Percentiles rank a stretch among this genome's conserved stretches.
Conservation (phyloP, 2,329 filamentous ascomycete species). For the Colletotrichum falcatum region DNA sequence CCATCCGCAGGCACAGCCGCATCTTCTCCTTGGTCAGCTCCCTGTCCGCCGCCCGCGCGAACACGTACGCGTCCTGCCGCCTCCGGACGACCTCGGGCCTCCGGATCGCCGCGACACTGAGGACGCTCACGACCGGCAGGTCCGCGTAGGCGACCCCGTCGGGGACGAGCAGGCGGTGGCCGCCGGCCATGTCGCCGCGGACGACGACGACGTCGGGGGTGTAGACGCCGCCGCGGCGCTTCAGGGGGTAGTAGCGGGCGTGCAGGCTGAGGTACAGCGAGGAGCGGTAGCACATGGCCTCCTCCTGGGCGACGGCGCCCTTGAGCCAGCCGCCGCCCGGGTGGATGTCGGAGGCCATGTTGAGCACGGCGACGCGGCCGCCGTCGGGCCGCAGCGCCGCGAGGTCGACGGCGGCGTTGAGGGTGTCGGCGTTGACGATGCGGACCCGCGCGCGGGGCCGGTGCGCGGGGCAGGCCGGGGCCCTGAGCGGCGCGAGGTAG, state of each 20-base stretch:
- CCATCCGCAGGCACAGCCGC: constrained; percentile 69
- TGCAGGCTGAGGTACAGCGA: constrained; percentile 63
- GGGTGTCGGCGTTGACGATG: constrained; percentile 68
- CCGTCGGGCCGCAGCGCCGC: constrained; percentile 43
- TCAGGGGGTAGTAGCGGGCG: constrained; percentile 64
- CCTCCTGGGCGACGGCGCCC: constrained; percentile 75
- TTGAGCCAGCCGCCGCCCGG: constrained; percentile 74
- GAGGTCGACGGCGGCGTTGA: constrained; percentile 65
- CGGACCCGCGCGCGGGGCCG: constrained; percentile 52
- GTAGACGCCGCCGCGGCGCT: constrained; percentile 64
- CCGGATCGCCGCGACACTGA: constrained; percentile 70
- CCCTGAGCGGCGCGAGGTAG: constrained; percentile 54
- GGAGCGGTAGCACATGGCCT: constrained; percentile 74
- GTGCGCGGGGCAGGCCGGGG: constrained; percentile 57
- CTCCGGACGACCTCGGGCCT: constrained; percentile 50
- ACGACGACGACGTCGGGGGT: constrained; percentile 71
- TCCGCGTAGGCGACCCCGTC: constrained; percentile 46
- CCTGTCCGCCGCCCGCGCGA: constrained; percentile 57
- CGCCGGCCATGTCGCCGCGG: constrained; percentile 59
- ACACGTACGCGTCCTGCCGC: constrained; percentile 50
- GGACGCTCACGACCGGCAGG: constrained; percentile 67
- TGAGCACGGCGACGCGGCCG: constrained; percentile 68
- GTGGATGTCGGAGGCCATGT: constrained; percentile 69
- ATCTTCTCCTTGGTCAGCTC: constrained; percentile 72
- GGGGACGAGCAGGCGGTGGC: constrained; percentile 59